These are phyloP conservation scores for Silene uniflora DNA, from an alignment of 148 eudicot genomes.

Conservation along the genomic window DNA sequence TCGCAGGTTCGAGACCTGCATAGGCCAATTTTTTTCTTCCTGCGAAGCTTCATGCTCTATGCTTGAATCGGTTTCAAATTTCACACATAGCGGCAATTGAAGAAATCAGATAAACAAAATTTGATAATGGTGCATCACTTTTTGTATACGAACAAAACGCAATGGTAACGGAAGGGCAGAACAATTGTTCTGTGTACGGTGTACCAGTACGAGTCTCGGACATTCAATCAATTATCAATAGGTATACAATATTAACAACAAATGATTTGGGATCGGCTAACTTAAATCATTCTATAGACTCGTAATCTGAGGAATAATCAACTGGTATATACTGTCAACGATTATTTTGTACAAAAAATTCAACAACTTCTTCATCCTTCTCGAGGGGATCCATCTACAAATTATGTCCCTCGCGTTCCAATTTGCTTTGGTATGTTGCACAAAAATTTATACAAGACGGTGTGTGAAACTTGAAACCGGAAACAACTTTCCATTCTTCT, in stretches of 20 bases:
- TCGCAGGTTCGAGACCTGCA: slow-evolving; percentile 89
- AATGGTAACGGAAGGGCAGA: too few species aligned
- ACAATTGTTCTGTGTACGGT: too few species aligned
- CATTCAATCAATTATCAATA: too few species aligned
- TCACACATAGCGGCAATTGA: background rate
- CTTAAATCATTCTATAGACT: background rate
- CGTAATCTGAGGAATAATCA: background rate
- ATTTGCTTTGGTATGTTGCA: background rate
- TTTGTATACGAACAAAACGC: background rate
- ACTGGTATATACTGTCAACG: background rate
- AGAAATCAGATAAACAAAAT: background rate
- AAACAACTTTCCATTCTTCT: background rate
- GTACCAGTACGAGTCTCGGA: too few species aligned
- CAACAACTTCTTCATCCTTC: background rate
- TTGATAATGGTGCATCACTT: background rate
- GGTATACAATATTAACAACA: background rate
- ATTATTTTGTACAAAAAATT: slow-evolving; percentile 6
- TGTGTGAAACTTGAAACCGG: background rate
- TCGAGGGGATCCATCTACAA: too few species aligned
- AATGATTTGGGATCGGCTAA: background rate
- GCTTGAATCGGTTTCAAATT: too few species aligned
- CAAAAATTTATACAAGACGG: too few species aligned
- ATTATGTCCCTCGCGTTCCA: background rate
- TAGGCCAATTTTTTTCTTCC: slow-evolving; percentile 47
- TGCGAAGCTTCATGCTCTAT: background rate